Evolutionary conservation across 495 filamentous ascomycete species (phyloP).

Genomic region (Xylaria cubensis): DNA sequence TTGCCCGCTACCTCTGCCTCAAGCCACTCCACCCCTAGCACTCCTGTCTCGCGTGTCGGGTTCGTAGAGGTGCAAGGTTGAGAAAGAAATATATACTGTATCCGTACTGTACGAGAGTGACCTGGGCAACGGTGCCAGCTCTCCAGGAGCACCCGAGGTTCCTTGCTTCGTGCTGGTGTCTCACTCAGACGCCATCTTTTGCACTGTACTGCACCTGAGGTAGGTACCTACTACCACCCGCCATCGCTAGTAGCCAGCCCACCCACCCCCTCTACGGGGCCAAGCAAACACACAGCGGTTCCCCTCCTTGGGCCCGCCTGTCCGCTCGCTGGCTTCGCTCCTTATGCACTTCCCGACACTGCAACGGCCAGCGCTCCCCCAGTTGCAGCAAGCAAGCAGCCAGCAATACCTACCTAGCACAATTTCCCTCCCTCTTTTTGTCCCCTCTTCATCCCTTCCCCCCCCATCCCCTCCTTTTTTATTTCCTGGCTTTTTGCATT

Average conservation of each 20-base stretch:
- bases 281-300: conserved; percentile 38
- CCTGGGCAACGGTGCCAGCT: neutral
- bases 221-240: conserved; percentile 5
- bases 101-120: neutral
- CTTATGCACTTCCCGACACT: conserved; percentile 47
- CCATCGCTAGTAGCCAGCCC: conserved; percentile 25
- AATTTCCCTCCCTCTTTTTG: conserved; percentile 50
- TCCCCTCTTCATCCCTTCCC: conserved; percentile 49
- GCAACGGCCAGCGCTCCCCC: conserved; percentile 47
- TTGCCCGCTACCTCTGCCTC: neutral
- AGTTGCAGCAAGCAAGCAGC: conserved; percentile 34
- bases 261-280: conserved; percentile 24
- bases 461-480: conserved; percentile 49
- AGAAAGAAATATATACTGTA: neutral
- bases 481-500: conserved; percentile 44
- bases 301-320: conserved; percentile 42
- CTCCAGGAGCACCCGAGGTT: conserved; percentile 15
- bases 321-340: conserved; percentile 44
- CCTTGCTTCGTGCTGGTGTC: neutral
- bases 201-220: conserved; percentile 1
- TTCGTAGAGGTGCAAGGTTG: conserved; percentile 1
- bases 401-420: conserved; percentile 30
- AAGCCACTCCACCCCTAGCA: conserved; percentile 12
- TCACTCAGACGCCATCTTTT: neutral
- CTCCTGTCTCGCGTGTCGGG: conserved; percentile 6